These are phyloP conservation scores for Lithocarpus polystachyus DNA, from an alignment of 306 rosid species.

Conservation along the genomic window DNA sequence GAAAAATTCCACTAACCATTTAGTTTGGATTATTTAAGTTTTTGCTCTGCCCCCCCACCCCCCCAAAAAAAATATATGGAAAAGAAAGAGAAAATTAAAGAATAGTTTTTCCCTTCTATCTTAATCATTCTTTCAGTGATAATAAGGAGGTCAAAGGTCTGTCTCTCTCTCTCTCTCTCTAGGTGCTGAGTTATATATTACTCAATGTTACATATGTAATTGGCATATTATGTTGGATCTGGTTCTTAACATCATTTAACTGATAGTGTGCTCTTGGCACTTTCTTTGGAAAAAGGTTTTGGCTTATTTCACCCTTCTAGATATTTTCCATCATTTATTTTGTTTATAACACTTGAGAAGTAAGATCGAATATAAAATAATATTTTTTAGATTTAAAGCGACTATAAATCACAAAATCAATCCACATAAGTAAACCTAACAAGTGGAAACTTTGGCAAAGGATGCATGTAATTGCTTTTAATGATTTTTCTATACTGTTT, in stretches of 20 bases:
- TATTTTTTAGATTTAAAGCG: background rate
- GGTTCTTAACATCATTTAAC: background rate
- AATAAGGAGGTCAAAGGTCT: background rate
- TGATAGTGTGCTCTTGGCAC: background rate
- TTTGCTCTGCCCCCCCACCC: background rate
- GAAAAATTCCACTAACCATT: background rate
- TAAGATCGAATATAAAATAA: background rate
- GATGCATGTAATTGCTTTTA: background rate
- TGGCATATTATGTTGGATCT: background rate
- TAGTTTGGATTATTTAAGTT: background rate
- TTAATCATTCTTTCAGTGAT: background rate
- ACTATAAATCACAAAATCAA: background rate
- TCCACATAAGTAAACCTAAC: background rate
- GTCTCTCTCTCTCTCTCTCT: background rate
- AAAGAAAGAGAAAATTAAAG: background rate
- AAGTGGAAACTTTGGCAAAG: background rate
- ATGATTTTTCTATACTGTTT: background rate
- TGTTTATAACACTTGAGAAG: background rate
- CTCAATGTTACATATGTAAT: background rate
- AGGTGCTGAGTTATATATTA: background rate
- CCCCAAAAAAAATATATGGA: background rate
- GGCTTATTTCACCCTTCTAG: background rate
- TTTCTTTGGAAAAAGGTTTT: background rate
- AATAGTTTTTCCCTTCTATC: background rate
- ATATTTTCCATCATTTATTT: background rate